Evolutionary conservation across 305 asterid species (phyloP).

Genomic region (Lippia alba): DNA sequence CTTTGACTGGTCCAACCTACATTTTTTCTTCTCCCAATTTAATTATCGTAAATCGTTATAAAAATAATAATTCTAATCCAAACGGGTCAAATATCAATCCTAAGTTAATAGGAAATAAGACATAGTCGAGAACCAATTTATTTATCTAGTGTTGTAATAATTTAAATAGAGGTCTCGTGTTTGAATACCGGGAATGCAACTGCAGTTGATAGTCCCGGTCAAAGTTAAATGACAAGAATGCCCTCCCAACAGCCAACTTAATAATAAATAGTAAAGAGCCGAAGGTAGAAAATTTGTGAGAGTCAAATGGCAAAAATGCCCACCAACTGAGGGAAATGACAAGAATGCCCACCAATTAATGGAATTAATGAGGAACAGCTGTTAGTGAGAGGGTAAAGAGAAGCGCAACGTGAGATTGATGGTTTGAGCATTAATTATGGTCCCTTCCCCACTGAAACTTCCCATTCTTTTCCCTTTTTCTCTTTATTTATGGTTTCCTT

Average conservation of each 20-base stretch:
- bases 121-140: not conserved
- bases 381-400: slow-evolving; percentile 43
- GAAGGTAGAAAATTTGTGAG: too few relatives aligned
- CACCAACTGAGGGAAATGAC: slow-evolving; percentile 35
- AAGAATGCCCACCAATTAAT: slow-evolving; percentile 33
- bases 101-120: not conserved
- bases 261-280: too few relatives aligned
- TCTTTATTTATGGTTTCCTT: not conserved
- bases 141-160: too few relatives aligned
- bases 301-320: slow-evolving; percentile 30
- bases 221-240: too few relatives aligned
- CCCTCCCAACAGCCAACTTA: too few relatives aligned
- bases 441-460: slow-evolving; percentile 40
- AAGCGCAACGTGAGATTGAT: slow-evolving; percentile 20
- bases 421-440: slow-evolving; percentile 40
- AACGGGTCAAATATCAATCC: too few relatives aligned
- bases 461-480: slow-evolving; percentile 4
- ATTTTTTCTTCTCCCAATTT: slow-evolving; percentile 16
- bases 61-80: too few relatives aligned
- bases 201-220: too few relatives aligned
- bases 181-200: too few relatives aligned
- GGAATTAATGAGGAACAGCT: slow-evolving; percentile 45
- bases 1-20: slow-evolving; percentile 43
- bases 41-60: not conserved
- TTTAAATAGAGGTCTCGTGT: too few relatives aligned